These are phyloP conservation scores for Tylopilus rubrobrunneus DNA, from an alignment of 768 basidiomycete genomes.

Conservation along the genomic window DNA sequence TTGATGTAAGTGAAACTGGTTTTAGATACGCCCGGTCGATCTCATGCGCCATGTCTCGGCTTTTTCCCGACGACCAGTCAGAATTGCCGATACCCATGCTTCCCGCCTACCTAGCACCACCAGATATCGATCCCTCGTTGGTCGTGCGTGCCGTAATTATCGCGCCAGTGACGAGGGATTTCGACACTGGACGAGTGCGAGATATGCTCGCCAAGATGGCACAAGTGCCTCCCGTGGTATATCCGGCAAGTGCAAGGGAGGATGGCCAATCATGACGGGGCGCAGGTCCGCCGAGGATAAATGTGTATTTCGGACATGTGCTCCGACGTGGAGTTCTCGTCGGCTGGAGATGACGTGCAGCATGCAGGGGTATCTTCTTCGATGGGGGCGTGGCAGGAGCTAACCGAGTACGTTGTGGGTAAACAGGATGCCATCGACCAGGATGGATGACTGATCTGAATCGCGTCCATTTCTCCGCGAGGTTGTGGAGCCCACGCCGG, in stretches of 20 bases:
- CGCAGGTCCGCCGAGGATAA: not conserved
- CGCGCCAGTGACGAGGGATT: conserved; percentile 39
- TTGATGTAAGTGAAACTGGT: conserved; percentile 35
- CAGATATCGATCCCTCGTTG: conserved; percentile 40
- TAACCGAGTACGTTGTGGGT: conserved; percentile 30
- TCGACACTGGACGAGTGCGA: conserved; percentile 34
- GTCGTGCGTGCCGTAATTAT: conserved; percentile 55
- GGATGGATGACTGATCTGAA: conserved; percentile 13
- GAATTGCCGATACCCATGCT: conserved; percentile 40
- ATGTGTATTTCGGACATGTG: conserved; percentile 12
- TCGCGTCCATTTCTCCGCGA: conserved; percentile 18
- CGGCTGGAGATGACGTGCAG: conserved; percentile 19
- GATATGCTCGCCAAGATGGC: conserved; percentile 22
- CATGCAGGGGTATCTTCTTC: conserved; percentile 10
- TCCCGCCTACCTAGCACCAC: conserved; percentile 38
- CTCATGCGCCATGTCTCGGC: conserved; percentile 15
- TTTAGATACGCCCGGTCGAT: conserved; percentile 4
- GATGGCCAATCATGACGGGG: conserved; percentile 1
- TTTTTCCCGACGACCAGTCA: conserved; percentile 27
- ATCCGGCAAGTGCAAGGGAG: conserved; percentile 17
- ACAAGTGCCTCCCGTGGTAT: conserved; percentile 14
- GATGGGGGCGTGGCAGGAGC: conserved; percentile 16
- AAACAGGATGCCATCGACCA: conserved; percentile 7
- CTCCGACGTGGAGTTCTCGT: conserved; percentile 16
- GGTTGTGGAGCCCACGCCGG: conserved; percentile 28